A percentile compares a stretch with the other conserved stretches of the same genome.
Evolutionary conservation across 768 basidiomycete genomes (phyloP).

Genomic region (Amanita rimosa): DNA sequence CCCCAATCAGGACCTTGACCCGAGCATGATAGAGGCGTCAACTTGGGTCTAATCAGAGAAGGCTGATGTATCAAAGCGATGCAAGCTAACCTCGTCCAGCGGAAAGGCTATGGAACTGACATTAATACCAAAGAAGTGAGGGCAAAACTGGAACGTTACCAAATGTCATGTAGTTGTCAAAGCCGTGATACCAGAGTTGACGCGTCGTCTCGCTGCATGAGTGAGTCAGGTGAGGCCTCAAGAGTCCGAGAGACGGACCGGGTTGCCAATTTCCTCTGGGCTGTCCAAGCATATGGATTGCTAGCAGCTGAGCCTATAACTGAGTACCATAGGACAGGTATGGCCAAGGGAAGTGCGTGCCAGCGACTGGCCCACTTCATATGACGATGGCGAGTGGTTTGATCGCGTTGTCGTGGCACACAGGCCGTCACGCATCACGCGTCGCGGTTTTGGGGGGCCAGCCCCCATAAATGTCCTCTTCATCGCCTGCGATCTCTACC

Average conservation of each 20-base stretch:
- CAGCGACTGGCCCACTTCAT: conserved; percentile 45
- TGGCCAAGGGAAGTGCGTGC: conserved; percentile 34
- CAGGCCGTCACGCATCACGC: too few species aligned
- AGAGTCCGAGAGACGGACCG: conserved; percentile 29
- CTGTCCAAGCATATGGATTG: conserved; percentile 37
- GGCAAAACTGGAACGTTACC: conserved; percentile 29
- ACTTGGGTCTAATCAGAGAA: conserved; percentile 26
- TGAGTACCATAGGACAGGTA: conserved; percentile 24
- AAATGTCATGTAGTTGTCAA: conserved; percentile 75
- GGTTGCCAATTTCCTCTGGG: conserved; percentile 41
- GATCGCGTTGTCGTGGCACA: conserved; percentile 20
- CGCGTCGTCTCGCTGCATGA: conserved; percentile 51
- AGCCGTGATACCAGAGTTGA: conserved; percentile 87
- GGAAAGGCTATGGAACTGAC: conserved; percentile 54
- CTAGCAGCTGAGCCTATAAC: conserved; percentile 21
- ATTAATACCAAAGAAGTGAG: conserved; percentile 9
- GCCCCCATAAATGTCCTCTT: conserved; percentile 44
- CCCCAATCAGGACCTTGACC: conserved; percentile 84
- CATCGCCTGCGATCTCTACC: conserved; percentile 58
- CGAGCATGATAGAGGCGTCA: conserved; percentile 81
- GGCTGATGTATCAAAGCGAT: not conserved
- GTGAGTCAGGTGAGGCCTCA: not conserved
- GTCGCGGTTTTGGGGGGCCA: too few species aligned
- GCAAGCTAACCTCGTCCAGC: conserved; percentile 56
- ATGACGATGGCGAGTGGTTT: conserved; percentile 11